phyloP scores from a whole-genome alignment of 208 protist genomes.

The Strigomonas culicis region DNA sequence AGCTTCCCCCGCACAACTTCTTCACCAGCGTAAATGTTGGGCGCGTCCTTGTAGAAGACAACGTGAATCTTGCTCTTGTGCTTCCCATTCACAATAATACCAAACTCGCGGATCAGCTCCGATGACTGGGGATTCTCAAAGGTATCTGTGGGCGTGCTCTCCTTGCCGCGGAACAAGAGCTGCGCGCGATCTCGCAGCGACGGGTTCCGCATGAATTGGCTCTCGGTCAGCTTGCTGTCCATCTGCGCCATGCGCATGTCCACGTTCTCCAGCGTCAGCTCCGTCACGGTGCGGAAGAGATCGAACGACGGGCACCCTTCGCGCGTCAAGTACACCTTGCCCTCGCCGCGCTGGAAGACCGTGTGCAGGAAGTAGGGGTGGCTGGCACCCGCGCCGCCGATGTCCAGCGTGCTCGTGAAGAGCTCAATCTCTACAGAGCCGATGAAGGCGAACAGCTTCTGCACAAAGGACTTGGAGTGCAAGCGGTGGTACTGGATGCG shows the following conservation, averaged over 20 bases:
- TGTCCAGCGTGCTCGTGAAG: constrained; percentile 58
- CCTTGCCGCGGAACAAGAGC: constrained; percentile 40
- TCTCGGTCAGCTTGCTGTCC: constrained; percentile 48
- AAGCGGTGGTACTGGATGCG: constrained; percentile 46
- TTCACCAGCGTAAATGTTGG: constrained; percentile 85
- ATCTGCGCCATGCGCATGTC: constrained; percentile 70
- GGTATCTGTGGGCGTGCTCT: constrained; percentile 19
- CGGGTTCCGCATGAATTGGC: constrained; percentile 36
- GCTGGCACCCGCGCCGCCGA: constrained; percentile 48
- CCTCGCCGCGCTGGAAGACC: constrained; percentile 65
- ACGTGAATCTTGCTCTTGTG: constrained; percentile 64
- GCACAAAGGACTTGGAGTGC: constrained; percentile 32
- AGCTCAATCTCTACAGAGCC: constrained; percentile 72
- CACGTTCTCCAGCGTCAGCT: constrained; percentile 71
- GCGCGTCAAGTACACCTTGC: constrained; percentile 51
- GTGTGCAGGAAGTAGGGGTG: constrained; percentile 83
- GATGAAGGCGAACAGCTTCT: constrained; percentile 78
- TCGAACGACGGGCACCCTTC: constrained; percentile 59
- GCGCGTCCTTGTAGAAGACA: constrained; percentile 71
- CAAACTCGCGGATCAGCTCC: constrained; percentile 73
- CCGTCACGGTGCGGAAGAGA: constrained; percentile 65
- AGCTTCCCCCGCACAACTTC: constrained; percentile 40
- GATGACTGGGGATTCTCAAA: constrained; percentile 14
- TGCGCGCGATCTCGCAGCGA: constrained; percentile 57
- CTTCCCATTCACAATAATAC: constrained; percentile 66